Evolutionary conservation across 768 basidiomycete genomes (phyloP), one percentile per base, ranked within the genome.

Genomic region (Paxillus rubicundulus): DNA sequence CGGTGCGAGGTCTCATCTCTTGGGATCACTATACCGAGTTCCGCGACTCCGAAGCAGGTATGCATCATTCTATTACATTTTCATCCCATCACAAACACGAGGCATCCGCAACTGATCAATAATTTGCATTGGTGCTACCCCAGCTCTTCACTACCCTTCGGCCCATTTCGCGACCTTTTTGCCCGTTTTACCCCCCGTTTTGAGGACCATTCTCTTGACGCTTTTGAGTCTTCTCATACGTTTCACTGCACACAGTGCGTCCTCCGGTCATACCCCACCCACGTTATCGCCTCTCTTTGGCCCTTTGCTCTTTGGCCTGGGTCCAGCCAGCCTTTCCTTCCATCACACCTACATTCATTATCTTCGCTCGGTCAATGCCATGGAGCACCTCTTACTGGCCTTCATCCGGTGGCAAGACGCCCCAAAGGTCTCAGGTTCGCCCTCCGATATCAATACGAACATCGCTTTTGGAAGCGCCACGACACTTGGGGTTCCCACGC

Each of bases 341-440:
- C 74, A 79, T 50, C 74, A 74, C 49, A 79, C 82, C 8, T 90
- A 89, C 64, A 63, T 74, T 18, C 75, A 78, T 57, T 98, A 92
- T 66, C 81, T 96, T 30, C 85, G 89, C 41, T 79, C 90, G 14
- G 86, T 87, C 4, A 83, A 86, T 33, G 96, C 95, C 1, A 89
- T 89, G 61, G 96, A 99, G 65, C 96, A 99, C 59, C 75, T 99
- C 45, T 74, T 98, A n/a, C 80, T 98, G 12, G 81, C 91, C 0
- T 96, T 87, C 68, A 86, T 98, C 52, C 84, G 95, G 28, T 89
- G 85, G 76, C 86, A 92, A 60, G 84, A 87, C 52, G 75, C 80
- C 5, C 79, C 81, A 24, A 74, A 73, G 20, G 60, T 70, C 2
- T 62, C 67, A 16, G 63, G 57, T 16, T 43, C 33, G 37, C 67